Percentiles rank a stretch among this genome's conserved stretches.
Evolutionary conservation across 2,329 filamentous ascomycete species (phyloP).

Genomic region (Neonectria magnoliae): DNA sequence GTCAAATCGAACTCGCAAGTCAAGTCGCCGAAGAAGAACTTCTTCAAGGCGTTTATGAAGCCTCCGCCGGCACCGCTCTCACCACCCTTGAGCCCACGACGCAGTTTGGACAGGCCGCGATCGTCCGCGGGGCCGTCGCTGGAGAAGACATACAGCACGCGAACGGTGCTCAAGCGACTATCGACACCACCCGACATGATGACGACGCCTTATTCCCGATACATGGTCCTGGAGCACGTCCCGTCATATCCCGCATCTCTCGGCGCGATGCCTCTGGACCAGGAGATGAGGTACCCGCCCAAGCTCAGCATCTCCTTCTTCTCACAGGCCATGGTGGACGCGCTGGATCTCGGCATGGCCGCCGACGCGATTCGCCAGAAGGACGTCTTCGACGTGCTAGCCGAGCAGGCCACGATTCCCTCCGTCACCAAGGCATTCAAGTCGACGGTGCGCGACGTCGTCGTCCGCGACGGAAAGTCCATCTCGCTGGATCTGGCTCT

Average conservation of each 20-base stretch:
- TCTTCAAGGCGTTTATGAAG: constrained; percentile 50
- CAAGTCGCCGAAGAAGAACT: constrained; percentile 43
- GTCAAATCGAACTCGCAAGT: constrained; percentile 28
- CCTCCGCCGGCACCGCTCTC: constrained; percentile 35
- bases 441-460: constrained; percentile 52
- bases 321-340: constrained; percentile 57
- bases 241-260: constrained; percentile 37
- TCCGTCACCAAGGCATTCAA: constrained; percentile 57
- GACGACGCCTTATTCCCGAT: constrained; percentile 45
- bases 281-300: constrained; percentile 41
- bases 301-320: constrained; percentile 57
- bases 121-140: constrained; percentile 34
- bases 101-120: constrained; percentile 38
- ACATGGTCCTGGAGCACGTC: constrained; percentile 46
- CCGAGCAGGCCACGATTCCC: constrained; percentile 56
- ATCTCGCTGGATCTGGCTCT: constrained; percentile 45
- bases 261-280: constrained; percentile 39
- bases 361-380: constrained; percentile 53
- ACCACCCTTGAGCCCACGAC: constrained; percentile 39
- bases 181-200: constrained; percentile 35
- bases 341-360: constrained; percentile 55
- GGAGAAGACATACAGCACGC: constrained; percentile 42
- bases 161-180: constrained; percentile 37
- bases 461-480: constrained; percentile 50
- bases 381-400: constrained; percentile 66